Evolutionary conservation across 495 filamentous ascomycete genomes (phyloP), one percentile per base, ranked within the genome.

Genomic region (Penicillium fimorum): DNA sequence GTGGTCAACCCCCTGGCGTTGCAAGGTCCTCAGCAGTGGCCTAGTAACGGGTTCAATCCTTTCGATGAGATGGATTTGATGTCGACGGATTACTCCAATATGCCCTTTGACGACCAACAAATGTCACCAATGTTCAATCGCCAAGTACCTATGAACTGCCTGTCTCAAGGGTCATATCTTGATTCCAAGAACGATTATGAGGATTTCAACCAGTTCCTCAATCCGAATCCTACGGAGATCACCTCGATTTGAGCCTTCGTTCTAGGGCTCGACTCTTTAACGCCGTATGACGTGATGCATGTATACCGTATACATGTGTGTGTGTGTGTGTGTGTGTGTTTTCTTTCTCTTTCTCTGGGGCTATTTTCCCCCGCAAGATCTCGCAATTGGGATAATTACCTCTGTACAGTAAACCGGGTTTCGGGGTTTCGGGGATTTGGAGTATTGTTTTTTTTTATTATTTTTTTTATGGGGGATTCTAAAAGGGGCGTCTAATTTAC

Each of bases 51-150:
- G 25, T 75, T 76, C 22, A 60, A 57, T 22, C 20, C 61, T 0
- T 78, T 72, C 51, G 76, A 78, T 15, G 76, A 78, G 18, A 70
- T 78, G 58, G 76, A 78, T 32, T 20, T 77, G 51, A 73, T 78
- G 63, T 56, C 54, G 3, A 55, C 70, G 8, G 71, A 75, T 49
- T 77, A 70, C 44, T 47, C 66, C 5, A 69, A 63, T 51, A 25
- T 75, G 40, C 57, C 65, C 2, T 78, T 73, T 46, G 73, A 78
- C 11, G 73, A 78, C 1, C 61, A 58, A 20, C 64, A 71, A 5
- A 37, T 68, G 0, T 74, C 73, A n/a, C 73, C 72, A 1, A 71
- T 75, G 68, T 76, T 74, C 53, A 69, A 60, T 53, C 70, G 72
- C 8, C 68, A 66, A 37, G 63, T 75, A 42, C 63, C 73, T 6